Evolutionary conservation across 805 yeast species (phyloP).

Genomic region (Debaryomyces prosopidis): DNA sequence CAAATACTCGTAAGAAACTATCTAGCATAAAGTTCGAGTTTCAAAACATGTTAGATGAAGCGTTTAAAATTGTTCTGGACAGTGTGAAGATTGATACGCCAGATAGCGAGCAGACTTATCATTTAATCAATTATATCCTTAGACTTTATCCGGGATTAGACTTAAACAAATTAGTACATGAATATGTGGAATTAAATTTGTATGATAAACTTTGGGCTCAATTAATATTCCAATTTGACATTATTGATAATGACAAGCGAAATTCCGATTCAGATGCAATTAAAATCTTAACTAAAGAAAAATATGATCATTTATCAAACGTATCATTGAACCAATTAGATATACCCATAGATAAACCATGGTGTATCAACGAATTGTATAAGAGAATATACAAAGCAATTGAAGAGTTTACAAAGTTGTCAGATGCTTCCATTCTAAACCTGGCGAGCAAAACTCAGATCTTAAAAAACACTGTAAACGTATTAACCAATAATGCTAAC

Average conservation of each 20-base stretch:
- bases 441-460: conserved; percentile 49
- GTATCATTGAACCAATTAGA: conserved; percentile 55
- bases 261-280: conserved; percentile 25
- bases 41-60: conserved; percentile 32
- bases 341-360: conserved; percentile 39
- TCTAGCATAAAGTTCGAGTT: conserved; percentile 29
- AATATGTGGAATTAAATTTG: conserved; percentile 69
- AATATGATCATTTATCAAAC: conserved; percentile 36
- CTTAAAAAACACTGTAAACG: conserved; percentile 52
- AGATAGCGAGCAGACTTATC: conserved; percentile 35
- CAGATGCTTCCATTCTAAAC: conserved; percentile 39
- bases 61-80: conserved; percentile 38
- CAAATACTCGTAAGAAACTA: conserved; percentile 27
- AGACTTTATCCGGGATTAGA: conserved; percentile 42
- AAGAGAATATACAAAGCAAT: conserved; percentile 53
- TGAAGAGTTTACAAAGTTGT: conserved; percentile 46
- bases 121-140: conserved; percentile 29
- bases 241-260: conserved; percentile 19
- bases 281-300: conserved; percentile 25
- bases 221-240: conserved; percentile 34
- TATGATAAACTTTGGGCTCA: conserved; percentile 68
- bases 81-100: conserved; percentile 34
- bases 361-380: conserved; percentile 35
- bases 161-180: conserved; percentile 56
- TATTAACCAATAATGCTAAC: conserved; percentile 37